Evolutionary conservation across 2,329 filamentous ascomycete species (phyloP).

Genomic region (Fusarium sororula): DNA sequence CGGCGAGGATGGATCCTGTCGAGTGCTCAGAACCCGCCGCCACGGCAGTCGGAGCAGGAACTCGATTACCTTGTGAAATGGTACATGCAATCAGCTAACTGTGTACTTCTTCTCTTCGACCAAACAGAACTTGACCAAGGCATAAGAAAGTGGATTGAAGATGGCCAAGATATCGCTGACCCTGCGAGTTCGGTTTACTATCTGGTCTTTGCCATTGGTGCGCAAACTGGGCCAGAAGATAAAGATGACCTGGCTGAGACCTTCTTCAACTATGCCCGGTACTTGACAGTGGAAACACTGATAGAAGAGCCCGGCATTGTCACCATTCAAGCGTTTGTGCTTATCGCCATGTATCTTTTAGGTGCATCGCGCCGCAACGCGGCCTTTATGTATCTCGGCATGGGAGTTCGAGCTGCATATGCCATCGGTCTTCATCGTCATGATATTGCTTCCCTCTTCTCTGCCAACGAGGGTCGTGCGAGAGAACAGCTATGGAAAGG

Average conservation of each 20-base stretch:
- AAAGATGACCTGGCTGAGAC: conserved; percentile 46
- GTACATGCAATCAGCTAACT: conserved; percentile 44
- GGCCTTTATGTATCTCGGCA: conserved; percentile 51
- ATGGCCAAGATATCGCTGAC: conserved; percentile 28
- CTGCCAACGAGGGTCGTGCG: conserved; percentile 31
- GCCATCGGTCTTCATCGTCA: conserved; percentile 46
- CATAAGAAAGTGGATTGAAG: conserved; percentile 44
- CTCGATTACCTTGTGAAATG: conserved; percentile 44
- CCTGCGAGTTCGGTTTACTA: conserved; percentile 38
- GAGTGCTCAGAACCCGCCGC: conserved; percentile 37
- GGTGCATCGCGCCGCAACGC: conserved; percentile 48
- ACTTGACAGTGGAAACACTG: conserved; percentile 44
- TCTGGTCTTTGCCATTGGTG: conserved; percentile 46
- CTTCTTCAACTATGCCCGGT: conserved; percentile 49
- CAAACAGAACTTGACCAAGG: conserved; percentile 38
- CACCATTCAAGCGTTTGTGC: conserved; percentile 46
- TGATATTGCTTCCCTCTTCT: conserved; percentile 43
- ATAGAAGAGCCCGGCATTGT: conserved; percentile 49
- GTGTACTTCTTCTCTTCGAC: conserved; percentile 46
- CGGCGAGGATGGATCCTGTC: conserved; percentile 42
- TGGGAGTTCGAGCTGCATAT: conserved; percentile 50
- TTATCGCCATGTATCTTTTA: conserved; percentile 51
- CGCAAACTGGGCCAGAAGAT: conserved; percentile 46
- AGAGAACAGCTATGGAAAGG: conserved; percentile 48
- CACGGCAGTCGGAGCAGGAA: conserved; percentile 36